Base-by-base conservation (phyloP, 345 rosid species). In the Ceriops tagal region DNA sequence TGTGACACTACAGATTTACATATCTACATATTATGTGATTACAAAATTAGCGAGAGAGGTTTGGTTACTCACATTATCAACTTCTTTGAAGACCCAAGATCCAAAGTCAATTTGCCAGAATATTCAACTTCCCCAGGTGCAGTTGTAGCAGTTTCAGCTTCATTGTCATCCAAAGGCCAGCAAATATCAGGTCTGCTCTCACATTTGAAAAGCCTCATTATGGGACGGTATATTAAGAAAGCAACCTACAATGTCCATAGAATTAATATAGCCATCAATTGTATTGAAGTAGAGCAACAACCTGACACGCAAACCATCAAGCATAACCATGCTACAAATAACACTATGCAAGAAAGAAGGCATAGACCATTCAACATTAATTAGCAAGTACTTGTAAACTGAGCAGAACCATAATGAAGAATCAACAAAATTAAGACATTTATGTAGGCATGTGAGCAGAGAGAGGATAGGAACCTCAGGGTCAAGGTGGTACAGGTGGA, bases 141-240 rank as follows among this genome's bases (percentile, higher is more conserved):
- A 59, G 76, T 27, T 35, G 76, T 75, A 34, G 66, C 56, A 78
- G 74, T 77, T 63, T 73, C 62, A 66, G 75, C 73, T 70, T 80
- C 90, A 72, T 79, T 79, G 71, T 76, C 77, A 72, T 90, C 89
- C 76, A 89, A 80, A 73, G 99, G 99, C 99, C 99, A 96, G 78
- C 71, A 89, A 71, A 84, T 84, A 80, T 83, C 89, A 80, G 85
- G 81, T 71, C 79, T 81, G 9, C 83, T 84, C 68, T 77, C 86
- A 76, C 88, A 83, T 83, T 90, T 92, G 78, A 92, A 96, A 57
- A 90, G 91, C 84, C 99, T 87, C 99, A 96, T 90, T 61, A 88
- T 89, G 34, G 98, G 99, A 58, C 98, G 98, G 74, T 87, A 96
- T 71, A 96, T 87, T 83, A 96, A 79, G 86, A 92, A 96, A 31